These are phyloP conservation scores for Populus hybrid DNA, from an alignment of 441 rosid species.

Conservation along the genomic window DNA sequence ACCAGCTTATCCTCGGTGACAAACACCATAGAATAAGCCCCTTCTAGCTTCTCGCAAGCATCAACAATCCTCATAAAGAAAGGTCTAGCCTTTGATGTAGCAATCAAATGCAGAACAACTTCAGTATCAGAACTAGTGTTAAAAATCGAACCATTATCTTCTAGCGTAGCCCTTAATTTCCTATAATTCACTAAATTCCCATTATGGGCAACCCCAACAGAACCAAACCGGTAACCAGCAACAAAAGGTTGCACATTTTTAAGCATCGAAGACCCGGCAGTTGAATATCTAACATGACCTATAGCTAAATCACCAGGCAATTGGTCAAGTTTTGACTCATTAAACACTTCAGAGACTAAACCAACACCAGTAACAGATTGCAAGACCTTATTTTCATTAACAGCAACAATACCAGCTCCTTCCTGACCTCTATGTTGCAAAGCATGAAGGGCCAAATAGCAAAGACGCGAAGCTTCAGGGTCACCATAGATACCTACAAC, in stretches of 20 bases:
- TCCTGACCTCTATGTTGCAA: constrained; percentile 93
- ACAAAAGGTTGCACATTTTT: constrained; percentile 90
- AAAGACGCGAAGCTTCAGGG: constrained; percentile 85
- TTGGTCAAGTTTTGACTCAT: constrained; percentile 66
- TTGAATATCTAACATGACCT: constrained; percentile 87
- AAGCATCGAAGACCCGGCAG: constrained; percentile 85
- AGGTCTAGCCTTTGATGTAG: constrained; percentile 73
- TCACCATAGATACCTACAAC: constrained; percentile 94
- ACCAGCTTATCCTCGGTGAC: constrained; percentile 81
- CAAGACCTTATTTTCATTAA: constrained; percentile 49
- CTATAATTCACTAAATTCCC: constrained; percentile 76
- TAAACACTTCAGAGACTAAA: constrained; percentile 85
- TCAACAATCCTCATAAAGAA: constrained; percentile 70
- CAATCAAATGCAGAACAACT: constrained; percentile 84
- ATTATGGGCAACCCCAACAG: constrained; percentile 83
- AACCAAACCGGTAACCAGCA: constrained; percentile 71
- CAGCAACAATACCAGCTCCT: constrained; percentile 96
- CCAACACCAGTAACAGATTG: constrained; percentile 95
- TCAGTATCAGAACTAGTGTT: constrained; percentile 83
- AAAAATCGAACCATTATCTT: constrained; percentile 75
- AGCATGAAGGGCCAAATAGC: constrained; percentile 88
- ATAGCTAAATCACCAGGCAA: constrained; percentile 77
- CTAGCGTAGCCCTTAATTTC: constrained; percentile 55
- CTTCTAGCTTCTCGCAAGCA: constrained; percentile 70
- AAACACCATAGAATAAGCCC: constrained; percentile 96